Evolutionary conservation across 208 protist species (phyloP), one percentile per base, ranked within the genome.

Genomic region (Wallacemonas sp.): DNA sequence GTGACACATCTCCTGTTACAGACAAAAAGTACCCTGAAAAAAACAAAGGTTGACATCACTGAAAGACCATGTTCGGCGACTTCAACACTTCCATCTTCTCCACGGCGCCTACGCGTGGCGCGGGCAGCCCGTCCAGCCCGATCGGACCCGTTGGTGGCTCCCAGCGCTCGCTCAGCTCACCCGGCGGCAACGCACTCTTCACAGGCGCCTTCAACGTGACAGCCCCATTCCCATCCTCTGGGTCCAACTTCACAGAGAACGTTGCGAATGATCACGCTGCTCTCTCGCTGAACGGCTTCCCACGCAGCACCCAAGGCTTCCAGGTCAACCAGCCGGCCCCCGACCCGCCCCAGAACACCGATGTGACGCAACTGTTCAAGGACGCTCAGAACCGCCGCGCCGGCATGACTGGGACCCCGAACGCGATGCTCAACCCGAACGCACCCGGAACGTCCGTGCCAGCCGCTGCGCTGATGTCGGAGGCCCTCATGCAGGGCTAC

Each of bases 1-100:
- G 12, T 41, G 36, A n/a, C n/a, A n/a, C 36, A 41, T 0, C 36
- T 41, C 36, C 16, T 16, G 9, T 41, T 8, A 41, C 36, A 41
- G 16, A 41, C 36, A 41, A 8, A 41, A n/a, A n/a, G n/a, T n/a
- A n/a, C n/a, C n/a, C n/a, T n/a, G n/a, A n/a, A n/a, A n/a, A n/a
- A n/a, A n/a, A n/a, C n/a, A n/a, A n/a, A n/a, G n/a, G n/a, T n/a
- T n/a, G n/a, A n/a, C 5, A 21, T 61, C 26, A 61, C 39, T 17
- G 48, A 65, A 72, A 24, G 43, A 48, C 33, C 39, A 38, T 65
- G 58, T 48, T 65, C 21, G 41, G 43, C 5, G 58, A 65, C 24
- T 65, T 52, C n/a, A 49, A 29, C 34, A 55, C 47, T 14, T 55
- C 47, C 4, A 55, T 55, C 47, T 55, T 55, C 47, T 55, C 47